Evolutionary conservation across 306 rosid genomes (phyloP).

Genomic region (Quercus cerris): DNA sequence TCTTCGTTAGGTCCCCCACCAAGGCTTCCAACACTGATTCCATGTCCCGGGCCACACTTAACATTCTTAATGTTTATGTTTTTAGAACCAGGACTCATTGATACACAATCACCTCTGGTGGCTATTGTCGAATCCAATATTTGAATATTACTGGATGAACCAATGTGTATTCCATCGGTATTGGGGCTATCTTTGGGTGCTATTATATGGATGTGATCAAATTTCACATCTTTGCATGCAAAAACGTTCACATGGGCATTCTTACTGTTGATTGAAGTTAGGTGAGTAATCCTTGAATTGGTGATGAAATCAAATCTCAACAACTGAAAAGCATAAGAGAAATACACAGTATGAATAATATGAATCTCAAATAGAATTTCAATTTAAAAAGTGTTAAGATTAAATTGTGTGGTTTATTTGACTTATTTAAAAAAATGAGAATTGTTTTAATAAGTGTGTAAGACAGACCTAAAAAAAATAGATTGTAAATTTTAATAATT

Average conservation of each 20-base stretch:
- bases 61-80: not conserved
- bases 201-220: not conserved
- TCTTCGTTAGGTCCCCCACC: not conserved
- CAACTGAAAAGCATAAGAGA: constrained; percentile 5
- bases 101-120: constrained; percentile 33
- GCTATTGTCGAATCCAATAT: constrained; percentile 1
- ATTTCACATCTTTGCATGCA: not conserved
- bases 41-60: constrained; percentile 38
- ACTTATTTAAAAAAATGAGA: no score
- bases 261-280: constrained; percentile 27
- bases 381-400: no score
- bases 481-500: no score
- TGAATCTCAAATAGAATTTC: no score
- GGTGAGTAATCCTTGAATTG: not conserved
- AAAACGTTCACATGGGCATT: constrained; percentile 16
- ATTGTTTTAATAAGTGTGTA: no score
- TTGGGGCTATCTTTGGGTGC: constrained; percentile 27
- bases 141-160: not conserved
- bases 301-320: constrained; percentile 14
- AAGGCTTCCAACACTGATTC: constrained; percentile 42
- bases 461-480: no score
- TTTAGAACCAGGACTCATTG: constrained; percentile 15
- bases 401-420: no score
- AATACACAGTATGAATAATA: not conserved
- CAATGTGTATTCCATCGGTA: constrained; percentile 25